Evolutionary conservation across 2,329 filamentous ascomycete species (phyloP), one percentile per base, ranked within the genome.

Genomic region (Cytospora paraplurivora): DNA sequence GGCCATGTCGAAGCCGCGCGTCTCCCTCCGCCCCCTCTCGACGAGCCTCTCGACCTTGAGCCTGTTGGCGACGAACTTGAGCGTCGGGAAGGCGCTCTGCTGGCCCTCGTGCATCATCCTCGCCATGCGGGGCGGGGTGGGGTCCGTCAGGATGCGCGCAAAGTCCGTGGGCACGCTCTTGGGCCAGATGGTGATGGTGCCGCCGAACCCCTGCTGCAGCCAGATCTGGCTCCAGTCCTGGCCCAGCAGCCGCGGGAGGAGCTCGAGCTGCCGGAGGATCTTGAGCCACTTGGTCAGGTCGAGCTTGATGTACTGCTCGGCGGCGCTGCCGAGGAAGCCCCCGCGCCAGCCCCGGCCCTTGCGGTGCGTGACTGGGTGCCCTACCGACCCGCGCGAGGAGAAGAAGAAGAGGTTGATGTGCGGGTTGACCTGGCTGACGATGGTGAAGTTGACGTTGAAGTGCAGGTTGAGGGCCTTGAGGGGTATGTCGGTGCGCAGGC

Each of bases 371-470:
- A 98, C 95, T 11, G 95, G 95, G 59, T 92, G 88, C 6, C 95
- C 95, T 11, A 98, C 94, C 0, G 91, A 90, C 13, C 95, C 95
- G 37, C 95, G 86, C 0, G 93, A 96, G 35, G 91, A 95, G 81
- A 98, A 99, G 84, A 99, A 98, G 82, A 99, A 99, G 34, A 98
- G 87, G 72, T 97, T 98, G 76, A 99, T 94, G 75, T 99, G 95
- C 1, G 95, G 95, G 75, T 99, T 99, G 56, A 97, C 94, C 78
- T 93, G 85, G 69, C 82, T 84, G 70, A 88, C 95, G 68, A 99
- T 93, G 68, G 91, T 94, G 76, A 98, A 99, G 74, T 96, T 97
- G 75, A 98, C 95, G 75, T 98, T 98, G 81, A 99, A 99, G 73
- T 98, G 92, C 1, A 97, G 82, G 74, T 99, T 98, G 58, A 99